These are phyloP conservation scores for Solanum hybrid DNA, from an alignment of 305 asterid genomes.

Conservation along the genomic window DNA sequence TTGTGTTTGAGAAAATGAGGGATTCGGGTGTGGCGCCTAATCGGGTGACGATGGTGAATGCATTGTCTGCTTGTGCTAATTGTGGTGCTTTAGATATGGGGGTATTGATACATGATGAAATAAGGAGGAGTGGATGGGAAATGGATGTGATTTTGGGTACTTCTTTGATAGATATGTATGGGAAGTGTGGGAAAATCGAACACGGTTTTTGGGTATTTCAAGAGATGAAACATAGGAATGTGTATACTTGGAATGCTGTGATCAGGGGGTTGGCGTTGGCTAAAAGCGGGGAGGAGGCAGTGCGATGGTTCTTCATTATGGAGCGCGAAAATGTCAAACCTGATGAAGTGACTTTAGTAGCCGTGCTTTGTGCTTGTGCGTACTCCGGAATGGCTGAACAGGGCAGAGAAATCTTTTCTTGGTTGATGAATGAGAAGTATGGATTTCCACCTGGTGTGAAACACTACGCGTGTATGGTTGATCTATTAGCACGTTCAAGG, in stretches of 20 bases:
- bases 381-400: slow-evolving; percentile 55
- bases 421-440: slow-evolving; percentile 38
- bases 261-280: slow-evolving; percentile 85
- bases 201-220: slow-evolving; percentile 58
- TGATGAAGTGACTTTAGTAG: slow-evolving; percentile 50
- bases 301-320: slow-evolving; percentile 49
- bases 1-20: slow-evolving; percentile 52
- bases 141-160: slow-evolving; percentile 52
- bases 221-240: slow-evolving; percentile 42
- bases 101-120: slow-evolving; percentile 63
- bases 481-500: background rate
- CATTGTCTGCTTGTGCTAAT: slow-evolving; percentile 71
- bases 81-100: slow-evolving; percentile 61
- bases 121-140: slow-evolving; percentile 37
- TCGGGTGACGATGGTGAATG: slow-evolving; percentile 53
- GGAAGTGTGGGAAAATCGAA: slow-evolving; percentile 64
- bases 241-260: slow-evolving; percentile 69
- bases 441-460: slow-evolving; percentile 38
- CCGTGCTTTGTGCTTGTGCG: slow-evolving; percentile 63
- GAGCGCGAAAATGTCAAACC: slow-evolving; percentile 44
- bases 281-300: slow-evolving; percentile 52
- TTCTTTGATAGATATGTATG: slow-evolving; percentile 68
- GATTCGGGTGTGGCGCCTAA: slow-evolving; percentile 40
- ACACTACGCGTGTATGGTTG: slow-evolving; percentile 74
- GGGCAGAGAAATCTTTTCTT: slow-evolving; percentile 34